These are phyloP conservation scores for Grigorovia transvaalensis DNA, from an alignment of 805 yeast species.

Conservation along the genomic window DNA sequence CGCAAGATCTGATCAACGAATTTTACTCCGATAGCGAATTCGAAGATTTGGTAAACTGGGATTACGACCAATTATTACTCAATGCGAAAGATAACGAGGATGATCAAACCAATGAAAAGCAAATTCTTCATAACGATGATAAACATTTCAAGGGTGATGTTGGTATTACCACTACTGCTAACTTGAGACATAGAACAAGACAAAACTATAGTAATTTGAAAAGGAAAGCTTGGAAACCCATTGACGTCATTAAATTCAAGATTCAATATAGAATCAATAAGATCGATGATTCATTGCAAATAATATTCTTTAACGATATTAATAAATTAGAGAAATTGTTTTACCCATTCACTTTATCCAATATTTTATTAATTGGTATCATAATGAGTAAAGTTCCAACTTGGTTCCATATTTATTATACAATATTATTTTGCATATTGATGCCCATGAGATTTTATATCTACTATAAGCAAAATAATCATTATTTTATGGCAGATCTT, in stretches of 20 bases:
- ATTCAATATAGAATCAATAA: slow-evolving; percentile 15
- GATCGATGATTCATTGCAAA: slow-evolving; percentile 19
- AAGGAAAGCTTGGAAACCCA: slow-evolving; percentile 13
- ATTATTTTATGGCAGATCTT: slow-evolving; percentile 82
- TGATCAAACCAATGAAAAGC: background rate
- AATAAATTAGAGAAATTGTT: slow-evolving; percentile 65
- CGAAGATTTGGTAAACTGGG: background rate
- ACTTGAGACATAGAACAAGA: background rate
- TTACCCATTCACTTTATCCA: slow-evolving; percentile 61
- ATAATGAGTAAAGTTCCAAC: slow-evolving; percentile 70
- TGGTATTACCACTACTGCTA: background rate
- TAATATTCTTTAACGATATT: slow-evolving; percentile 30
- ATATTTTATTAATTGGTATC: slow-evolving; percentile 62
- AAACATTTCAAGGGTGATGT: slow-evolving; percentile 13
- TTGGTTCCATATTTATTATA: slow-evolving; percentile 67
- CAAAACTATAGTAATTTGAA: slow-evolving; percentile 3
- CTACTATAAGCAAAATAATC: slow-evolving; percentile 68
- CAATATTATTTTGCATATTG: slow-evolving; percentile 46
- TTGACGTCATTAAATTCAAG: slow-evolving; percentile 17
- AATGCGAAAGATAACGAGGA: background rate
- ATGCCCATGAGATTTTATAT: slow-evolving; percentile 82
- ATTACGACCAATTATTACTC: background rate
- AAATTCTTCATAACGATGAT: background rate
- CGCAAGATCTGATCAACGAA: background rate
- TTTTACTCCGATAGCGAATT: background rate